Base-by-base conservation (phyloP, 2,329 filamentous ascomycete species). In the Aspergillus pseudotamarii region DNA sequence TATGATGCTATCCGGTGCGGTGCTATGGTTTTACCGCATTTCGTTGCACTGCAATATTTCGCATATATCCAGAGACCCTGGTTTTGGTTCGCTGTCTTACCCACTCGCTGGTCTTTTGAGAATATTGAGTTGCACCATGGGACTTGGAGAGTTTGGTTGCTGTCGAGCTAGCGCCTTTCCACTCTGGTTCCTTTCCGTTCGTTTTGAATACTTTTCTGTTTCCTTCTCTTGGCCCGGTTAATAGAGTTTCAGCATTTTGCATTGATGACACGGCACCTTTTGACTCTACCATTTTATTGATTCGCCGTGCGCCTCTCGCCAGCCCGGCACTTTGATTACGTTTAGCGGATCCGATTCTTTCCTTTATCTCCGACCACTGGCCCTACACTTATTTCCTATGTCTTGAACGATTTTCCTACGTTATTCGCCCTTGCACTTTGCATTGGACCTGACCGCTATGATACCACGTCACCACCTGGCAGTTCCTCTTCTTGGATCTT, bases 401-500 rank as follows among this genome's bases (percentile, higher is more conserved):
- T 61, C 43, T 57, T 61, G 62, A 57, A 64, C 62, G 66, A 69
- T 63, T 65, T 57, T 61, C 59, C 58, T 59, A 59, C 63, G 45
- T 61, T 58, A 57, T 65, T 59, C 56, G 16, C 32, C 41, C 58
- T 62, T 68, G 59, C 66, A 71, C 60, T 61, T 59, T 51, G 60
- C 61, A 50, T 64, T 59, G 59, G 59, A 28, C 59, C 51, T 41
- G 41, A 57, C 53, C 63, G 36, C 45, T 66, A 71, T 68, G 70
- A 71, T 70, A 70, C 69, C 68, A 67, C 63, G 60, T 60, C 68
- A 51, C 23, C 21, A 38, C 41, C 66, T 64, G 67, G 68, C 66
- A 67, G 68, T 69, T 68, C 65, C 60, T 63, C 67, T 71, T 74
- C 72, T 70, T 73, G 63, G 32, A 67, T 57, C 69, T 67, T 64